These are phyloP conservation scores for Alternaria triticina DNA, from an alignment of 2,329 filamentous ascomycete genomes.

Conservation along the genomic window DNA sequence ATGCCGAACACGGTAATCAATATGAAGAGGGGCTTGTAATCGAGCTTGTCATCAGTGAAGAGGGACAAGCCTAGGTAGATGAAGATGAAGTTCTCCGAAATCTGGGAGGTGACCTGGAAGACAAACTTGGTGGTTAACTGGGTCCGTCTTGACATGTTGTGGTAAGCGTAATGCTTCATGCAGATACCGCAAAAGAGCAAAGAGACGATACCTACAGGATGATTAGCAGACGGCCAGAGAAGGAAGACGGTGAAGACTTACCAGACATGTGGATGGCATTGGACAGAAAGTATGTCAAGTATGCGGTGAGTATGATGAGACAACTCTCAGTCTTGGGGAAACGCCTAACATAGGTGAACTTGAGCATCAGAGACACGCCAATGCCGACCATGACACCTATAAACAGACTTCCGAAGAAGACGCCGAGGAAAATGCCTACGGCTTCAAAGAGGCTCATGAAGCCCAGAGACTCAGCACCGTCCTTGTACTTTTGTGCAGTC, in stretches of 20 bases:
- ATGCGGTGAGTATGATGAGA: constrained; percentile 89
- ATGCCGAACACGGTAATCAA: constrained; percentile 91
- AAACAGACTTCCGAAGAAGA: constrained; percentile 92
- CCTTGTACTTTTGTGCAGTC: constrained; percentile 91
- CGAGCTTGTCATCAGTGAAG: constrained; percentile 86
- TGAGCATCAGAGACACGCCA: constrained; percentile 83
- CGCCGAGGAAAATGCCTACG: constrained; percentile 90
- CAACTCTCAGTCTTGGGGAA: constrained; percentile 98
- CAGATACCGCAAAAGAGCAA: constrained; percentile 98
- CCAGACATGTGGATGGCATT: constrained; percentile 96
- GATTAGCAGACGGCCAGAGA: constrained; percentile 13
- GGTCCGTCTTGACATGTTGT: constrained; percentile 98
- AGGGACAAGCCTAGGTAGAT: constrained; percentile 96
- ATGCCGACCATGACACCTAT: constrained; percentile 90
- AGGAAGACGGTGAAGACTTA: constrained; percentile 54
- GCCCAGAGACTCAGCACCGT: constrained; percentile 71
- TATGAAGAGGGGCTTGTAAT: constrained; percentile 94
- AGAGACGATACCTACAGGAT: constrained; percentile 82
- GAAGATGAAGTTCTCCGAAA: constrained; percentile 99
- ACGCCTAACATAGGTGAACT: constrained; percentile 91
- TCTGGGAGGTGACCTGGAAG: constrained; percentile 90
- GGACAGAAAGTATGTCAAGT: constrained; percentile 97
- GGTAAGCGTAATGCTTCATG: constrained; percentile 98
- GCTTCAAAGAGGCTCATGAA: constrained; percentile 87
- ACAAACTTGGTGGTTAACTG: constrained; percentile 98